Evolutionary conservation across 1,284 basidiomycete species (phyloP).

Genomic region (Puccinia novopanici): DNA sequence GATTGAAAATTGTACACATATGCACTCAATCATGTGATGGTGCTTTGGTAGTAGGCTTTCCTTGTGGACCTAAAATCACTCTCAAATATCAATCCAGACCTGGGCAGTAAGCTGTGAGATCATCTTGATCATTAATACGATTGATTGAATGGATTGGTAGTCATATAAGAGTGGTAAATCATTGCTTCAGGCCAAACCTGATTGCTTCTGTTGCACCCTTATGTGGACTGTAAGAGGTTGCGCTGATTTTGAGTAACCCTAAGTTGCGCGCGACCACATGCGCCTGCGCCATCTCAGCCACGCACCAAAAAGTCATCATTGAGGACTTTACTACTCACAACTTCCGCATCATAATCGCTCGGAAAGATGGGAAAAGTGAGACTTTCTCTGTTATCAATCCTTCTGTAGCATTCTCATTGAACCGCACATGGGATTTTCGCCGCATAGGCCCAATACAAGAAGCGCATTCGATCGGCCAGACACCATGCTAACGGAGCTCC

Average conservation of each 20-base stretch:
- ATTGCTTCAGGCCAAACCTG: too few relatives aligned
- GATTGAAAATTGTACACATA: too few relatives aligned
- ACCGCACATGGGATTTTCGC: background rate
- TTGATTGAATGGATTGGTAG: too few relatives aligned
- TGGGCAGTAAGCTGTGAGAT: too few relatives aligned
- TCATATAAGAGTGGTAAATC: too few relatives aligned
- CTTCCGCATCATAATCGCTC: background rate
- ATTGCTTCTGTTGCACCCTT: too few relatives aligned
- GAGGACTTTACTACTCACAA: background rate
- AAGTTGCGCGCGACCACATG: constrained; percentile 12
- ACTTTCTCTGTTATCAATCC: background rate
- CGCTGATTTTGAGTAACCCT: constrained; percentile 2
- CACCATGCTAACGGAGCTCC: constrained; percentile 30
- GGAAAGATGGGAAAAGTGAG: background rate
- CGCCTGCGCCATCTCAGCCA: background rate
- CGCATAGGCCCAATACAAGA: constrained; percentile 45
- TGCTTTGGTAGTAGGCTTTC: too few relatives aligned
- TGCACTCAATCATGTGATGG: too few relatives aligned
- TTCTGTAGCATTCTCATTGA: background rate
- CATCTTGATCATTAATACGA: too few relatives aligned
- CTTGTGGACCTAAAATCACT: too few relatives aligned
- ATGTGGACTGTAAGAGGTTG: too few relatives aligned
- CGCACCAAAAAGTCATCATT: background rate
- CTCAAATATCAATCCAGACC: too few relatives aligned
- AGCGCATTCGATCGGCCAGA: constrained; percentile 38